Conservation (phyloP, 1,284 basidiomycete genomes). For the Xanthoconium separans region DNA sequence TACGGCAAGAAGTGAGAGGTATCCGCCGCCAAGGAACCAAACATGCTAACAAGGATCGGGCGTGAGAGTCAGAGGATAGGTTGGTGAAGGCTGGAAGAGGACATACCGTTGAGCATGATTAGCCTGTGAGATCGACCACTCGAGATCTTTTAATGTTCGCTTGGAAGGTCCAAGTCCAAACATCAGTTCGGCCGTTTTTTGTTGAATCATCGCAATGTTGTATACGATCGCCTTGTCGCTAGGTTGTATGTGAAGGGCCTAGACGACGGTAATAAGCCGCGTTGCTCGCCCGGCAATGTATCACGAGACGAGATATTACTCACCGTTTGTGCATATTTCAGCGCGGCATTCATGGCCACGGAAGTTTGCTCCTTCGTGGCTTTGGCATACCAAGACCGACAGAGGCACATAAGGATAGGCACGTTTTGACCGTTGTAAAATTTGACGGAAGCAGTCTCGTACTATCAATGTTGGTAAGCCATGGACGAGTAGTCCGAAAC, state of each 20-base stretch:
- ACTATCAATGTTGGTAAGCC: conserved; percentile 47
- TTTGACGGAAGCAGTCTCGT: conserved; percentile 80
- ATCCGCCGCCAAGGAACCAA: conserved; percentile 78
- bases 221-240: conserved; percentile 86
- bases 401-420: conserved; percentile 76
- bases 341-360: conserved; percentile 73
- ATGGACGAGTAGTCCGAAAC: background rate
- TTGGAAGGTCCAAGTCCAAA: conserved; percentile 72
- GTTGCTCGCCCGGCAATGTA: background rate
- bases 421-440: conserved; percentile 74
- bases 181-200: conserved; percentile 89
- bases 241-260: conserved; percentile 83
- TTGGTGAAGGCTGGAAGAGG: background rate
- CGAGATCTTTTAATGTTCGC: conserved; percentile 77
- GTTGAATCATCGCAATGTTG: conserved; percentile 96
- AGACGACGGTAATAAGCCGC: background rate
- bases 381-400: conserved; percentile 90
- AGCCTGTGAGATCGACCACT: conserved; percentile 78
- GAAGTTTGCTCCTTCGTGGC: conserved; percentile 86
- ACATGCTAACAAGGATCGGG: conserved; percentile 52
- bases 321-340: conserved; percentile 72
- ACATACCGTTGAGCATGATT: conserved; percentile 82
- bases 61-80: background rate
- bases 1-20: conserved; percentile 75
- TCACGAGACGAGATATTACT: background rate